phyloP scores from a whole-genome alignment of 306 rosid species.

The Dryas alaskensis region DNA sequence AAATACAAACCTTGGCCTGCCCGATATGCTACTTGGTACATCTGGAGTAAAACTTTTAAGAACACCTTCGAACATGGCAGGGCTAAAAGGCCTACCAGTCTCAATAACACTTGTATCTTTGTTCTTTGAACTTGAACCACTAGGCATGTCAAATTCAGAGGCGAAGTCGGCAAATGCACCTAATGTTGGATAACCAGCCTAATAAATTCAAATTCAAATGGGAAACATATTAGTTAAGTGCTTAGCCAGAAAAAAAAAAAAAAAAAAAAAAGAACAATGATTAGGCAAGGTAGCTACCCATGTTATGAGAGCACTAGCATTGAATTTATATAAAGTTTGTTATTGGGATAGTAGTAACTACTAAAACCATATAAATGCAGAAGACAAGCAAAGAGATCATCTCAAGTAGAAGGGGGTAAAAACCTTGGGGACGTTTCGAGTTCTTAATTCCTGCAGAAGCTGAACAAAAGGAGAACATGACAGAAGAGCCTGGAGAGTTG shows the following conservation, averaged over 20 bases:
- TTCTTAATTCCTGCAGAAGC: constrained; percentile 66
- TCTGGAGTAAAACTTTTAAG: constrained; percentile 74
- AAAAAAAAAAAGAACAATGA: neutral
- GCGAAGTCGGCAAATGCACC: constrained; percentile 72
- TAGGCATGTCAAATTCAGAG: constrained; percentile 64
- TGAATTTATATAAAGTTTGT: neutral
- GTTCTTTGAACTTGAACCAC: constrained; percentile 37
- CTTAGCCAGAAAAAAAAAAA: neutral
- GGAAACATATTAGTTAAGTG: constrained; percentile 4
- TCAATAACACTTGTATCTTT: constrained; percentile 51
- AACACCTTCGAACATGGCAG: constrained; percentile 79
- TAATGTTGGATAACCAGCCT: constrained; percentile 80
- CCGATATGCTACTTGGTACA: constrained; percentile 54
- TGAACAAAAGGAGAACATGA: constrained; percentile 83
- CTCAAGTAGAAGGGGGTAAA: constrained; percentile 1
- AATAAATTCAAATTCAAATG: constrained; percentile 23
- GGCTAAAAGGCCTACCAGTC: constrained; percentile 72
- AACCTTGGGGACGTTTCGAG: constrained; percentile 68
- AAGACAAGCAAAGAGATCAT: constrained; percentile 5
- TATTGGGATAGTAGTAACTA: neutral
- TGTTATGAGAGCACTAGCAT: constrained; percentile 1
- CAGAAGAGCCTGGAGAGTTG: constrained; percentile 86
- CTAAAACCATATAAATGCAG: constrained; percentile 5
- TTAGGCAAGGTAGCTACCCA: constrained; percentile 4
- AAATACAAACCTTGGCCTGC: constrained; percentile 85